These are phyloP conservation scores for Solanum piurae DNA, from an alignment of 257 asterid species.

Conservation along the genomic window DNA sequence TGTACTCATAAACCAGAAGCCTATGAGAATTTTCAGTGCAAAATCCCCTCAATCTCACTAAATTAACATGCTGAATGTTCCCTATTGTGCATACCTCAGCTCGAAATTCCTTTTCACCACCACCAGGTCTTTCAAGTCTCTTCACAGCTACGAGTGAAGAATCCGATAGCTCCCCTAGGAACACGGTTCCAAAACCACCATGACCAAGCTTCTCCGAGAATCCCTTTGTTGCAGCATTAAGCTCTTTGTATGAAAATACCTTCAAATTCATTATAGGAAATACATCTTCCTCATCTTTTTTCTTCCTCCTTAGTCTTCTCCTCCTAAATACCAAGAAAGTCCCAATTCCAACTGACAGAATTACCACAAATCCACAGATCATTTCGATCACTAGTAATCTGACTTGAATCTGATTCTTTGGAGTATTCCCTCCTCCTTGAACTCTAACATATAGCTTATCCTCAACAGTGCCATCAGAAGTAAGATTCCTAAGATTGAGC, in stretches of 20 bases:
- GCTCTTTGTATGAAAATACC: slow-evolving; percentile 62
- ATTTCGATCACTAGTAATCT: slow-evolving; percentile 26
- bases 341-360: slow-evolving; percentile 24
- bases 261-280: slow-evolving; percentile 49
- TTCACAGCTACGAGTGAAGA: slow-evolving; percentile 62
- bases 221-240: slow-evolving; percentile 55
- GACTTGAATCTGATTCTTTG: slow-evolving; percentile 11
- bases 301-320: slow-evolving; percentile 22
- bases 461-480: slow-evolving; percentile 27
- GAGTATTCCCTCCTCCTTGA: slow-evolving; percentile 11
- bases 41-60: slow-evolving; percentile 71
- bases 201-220: slow-evolving; percentile 79
- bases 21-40: slow-evolving; percentile 67
- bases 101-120: slow-evolving; percentile 71
- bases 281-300: slow-evolving; percentile 29
- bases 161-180: slow-evolving; percentile 49
- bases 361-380: slow-evolving; percentile 33
- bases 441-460: slow-evolving; percentile 49
- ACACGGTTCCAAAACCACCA: slow-evolving; percentile 82
- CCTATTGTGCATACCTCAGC: slow-evolving; percentile 83
- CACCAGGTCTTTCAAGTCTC: slow-evolving; percentile 67
- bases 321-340: slow-evolving; percentile 29
- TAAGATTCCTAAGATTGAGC: slow-evolving; percentile 39
- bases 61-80: slow-evolving; percentile 69
- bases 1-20: slow-evolving; percentile 67